Evolutionary conservation across 1,284 basidiomycete genomes (phyloP), one percentile per base, ranked within the genome.

Genomic region (Cryptococcus sp.): DNA sequence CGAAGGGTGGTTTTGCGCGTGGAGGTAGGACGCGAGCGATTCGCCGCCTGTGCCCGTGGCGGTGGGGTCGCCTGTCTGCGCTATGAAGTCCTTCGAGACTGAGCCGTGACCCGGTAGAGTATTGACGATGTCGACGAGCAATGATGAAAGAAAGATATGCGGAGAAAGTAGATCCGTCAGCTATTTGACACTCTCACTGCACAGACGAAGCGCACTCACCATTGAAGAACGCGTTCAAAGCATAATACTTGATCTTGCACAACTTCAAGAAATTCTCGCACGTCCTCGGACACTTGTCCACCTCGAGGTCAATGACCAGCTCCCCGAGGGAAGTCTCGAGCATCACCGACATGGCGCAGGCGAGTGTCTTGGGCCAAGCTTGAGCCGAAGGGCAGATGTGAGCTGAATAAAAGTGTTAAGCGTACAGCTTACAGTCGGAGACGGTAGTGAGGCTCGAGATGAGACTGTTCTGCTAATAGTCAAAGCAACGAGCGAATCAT

Each of bases 241-340:
- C 94, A 82, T 96, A 98, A 77, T 95, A 95, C 77, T 97, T 96
- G 61, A 91, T 83, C 81, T 95, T 95, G 81, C 93, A 97, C 54
- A 99, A 83, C 78, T 99, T 98, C 63, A 99, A 85, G 75, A 98
- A 98, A 83, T 98, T 99, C 76, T 91, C 86, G 80, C 89, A 93
- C 39, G 88, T 91, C 73, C 85, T 87, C 0, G 95, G 95, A 75
- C 93, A 97, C 44, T 82, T 81, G 13, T 94, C 91, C n/a, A 89
- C 87, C 74, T 97, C 91, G 48, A 98, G 84, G 81, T 98, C 95
- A 74, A 98, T 92, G 65, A 98, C 91, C 56, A 98, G 83, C 81
- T 98, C 94, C 61, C 94, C 94, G 1, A 98, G 81, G 39, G 93
- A 96, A 6, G 94, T 98, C 82, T 98, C 94, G 65, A 98, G 85